Base-by-base conservation (phyloP, 495 filamentous ascomycete genomes). In the Annulohypoxylon stygium region DNA sequence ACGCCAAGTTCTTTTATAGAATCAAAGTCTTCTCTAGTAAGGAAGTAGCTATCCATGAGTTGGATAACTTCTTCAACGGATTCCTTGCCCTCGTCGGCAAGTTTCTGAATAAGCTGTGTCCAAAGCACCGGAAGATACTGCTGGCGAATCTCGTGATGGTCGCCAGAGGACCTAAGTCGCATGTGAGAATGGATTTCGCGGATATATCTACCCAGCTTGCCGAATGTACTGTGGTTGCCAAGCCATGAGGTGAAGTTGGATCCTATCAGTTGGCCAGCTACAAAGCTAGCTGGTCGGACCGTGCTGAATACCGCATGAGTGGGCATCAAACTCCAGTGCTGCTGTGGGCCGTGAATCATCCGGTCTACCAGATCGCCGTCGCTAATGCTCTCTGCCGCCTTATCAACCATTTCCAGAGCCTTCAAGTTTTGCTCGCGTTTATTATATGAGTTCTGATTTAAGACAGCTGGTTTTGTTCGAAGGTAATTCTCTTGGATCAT, bases 401-500 rank as follows among this genome's bases (percentile, higher is more conserved):
- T 88, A 62, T 97, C 93, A 2, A 90, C 86, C 16, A 98, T 83
- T 79, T 98, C 93, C 12, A 99, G 86, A 39, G 87, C 78, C 79
- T 97, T 97, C 51, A 97, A 83, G 30, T 88, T 91, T 43, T 87
- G 84, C 78, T 94, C 90, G 71, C 86, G 88, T 14, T 76, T 70
- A 14, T 70, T 80, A 69, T 82, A 78, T 16, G 90, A 91, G 67
- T 89, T 89, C 26, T 81, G 79, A 53, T 79, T 85, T 2, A 93
- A 81, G 10, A 87, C 85, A 8, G 87, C 84, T 12, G 95, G 97
- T 50, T 87, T 91, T 0, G 94, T 94, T 61, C 88, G 90, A 3
- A 99, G 84, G 74, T 98, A 99, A 75, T 99, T 98, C 80, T 99
- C 96, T 78, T 99, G 95, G 67, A 99, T 88, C 97, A 99, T 98